These are phyloP conservation scores for Cordyceps pruinosa DNA, from an alignment of 2,329 filamentous ascomycete species.

Conservation along the genomic window DNA sequence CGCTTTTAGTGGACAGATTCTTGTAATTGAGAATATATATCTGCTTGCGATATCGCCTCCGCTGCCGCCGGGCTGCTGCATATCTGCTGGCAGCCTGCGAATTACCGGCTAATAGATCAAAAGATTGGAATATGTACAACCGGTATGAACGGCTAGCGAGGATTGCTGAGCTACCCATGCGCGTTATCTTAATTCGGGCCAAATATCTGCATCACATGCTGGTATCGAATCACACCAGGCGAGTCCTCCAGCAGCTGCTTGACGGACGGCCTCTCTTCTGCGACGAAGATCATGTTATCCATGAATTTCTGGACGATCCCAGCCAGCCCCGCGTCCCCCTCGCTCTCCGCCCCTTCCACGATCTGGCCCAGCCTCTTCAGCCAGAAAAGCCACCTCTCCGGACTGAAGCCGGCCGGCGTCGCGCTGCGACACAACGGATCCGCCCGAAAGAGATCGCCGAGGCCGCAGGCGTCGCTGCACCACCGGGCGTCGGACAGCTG, in stretches of 20 bases:
- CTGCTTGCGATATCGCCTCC: too few species aligned
- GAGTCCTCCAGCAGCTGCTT: neutral
- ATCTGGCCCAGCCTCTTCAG: neutral
- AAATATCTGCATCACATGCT: neutral
- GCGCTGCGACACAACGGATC: neutral
- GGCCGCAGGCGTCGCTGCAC: neutral
- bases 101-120: too few species aligned
- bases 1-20: too few species aligned
- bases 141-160: neutral
- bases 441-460: neutral
- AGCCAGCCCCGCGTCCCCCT: neutral
- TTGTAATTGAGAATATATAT: too few species aligned
- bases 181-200: neutral
- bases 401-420: neutral
- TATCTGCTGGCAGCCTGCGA: too few species aligned
- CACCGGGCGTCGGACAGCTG: neutral
- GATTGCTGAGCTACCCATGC: too few species aligned
- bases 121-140: too few species aligned
- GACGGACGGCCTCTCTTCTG: neutral
- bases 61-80: too few species aligned
- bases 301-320: neutral
- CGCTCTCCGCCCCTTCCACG: neutral
- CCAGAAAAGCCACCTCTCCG: conserved; percentile 3
- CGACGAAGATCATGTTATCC: neutral
- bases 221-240: neutral